These are phyloP conservation scores for Microstegium vimineum DNA, from an alignment of 176 grass and related monocot species.

Conservation along the genomic window DNA sequence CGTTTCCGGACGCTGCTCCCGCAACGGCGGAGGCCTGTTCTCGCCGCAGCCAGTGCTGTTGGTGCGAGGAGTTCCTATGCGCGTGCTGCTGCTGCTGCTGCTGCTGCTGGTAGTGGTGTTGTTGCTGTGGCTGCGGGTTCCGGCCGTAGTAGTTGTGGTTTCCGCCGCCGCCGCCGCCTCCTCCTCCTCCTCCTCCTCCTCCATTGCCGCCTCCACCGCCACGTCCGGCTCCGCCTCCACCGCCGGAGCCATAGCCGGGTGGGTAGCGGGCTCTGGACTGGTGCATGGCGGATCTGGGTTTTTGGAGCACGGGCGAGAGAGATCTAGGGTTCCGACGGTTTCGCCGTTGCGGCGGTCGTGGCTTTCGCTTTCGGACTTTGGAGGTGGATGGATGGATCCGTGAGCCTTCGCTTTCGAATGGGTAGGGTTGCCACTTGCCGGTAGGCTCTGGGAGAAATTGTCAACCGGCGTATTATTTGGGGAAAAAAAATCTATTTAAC, in stretches of 20 bases:
- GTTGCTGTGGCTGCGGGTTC: conserved; percentile 18
- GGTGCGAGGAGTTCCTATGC: conserved; percentile 33
- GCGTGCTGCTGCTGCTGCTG: conserved; percentile 8
- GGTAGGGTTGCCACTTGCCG: not conserved
- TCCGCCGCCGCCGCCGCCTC: not conserved
- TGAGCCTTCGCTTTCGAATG: conserved; percentile 3
- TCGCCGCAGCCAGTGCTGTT: conserved; percentile 45
- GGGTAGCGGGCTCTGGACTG: conserved; percentile 38
- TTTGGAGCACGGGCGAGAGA: conserved; percentile 18
- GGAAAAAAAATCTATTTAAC: too few species aligned
- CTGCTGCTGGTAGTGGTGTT: not conserved
- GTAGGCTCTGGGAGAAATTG: too few species aligned
- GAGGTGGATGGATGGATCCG: conserved; percentile 45
- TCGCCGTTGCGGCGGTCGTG: not conserved
- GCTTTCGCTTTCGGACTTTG: conserved; percentile 15
- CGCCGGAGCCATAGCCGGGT: conserved; percentile 32
- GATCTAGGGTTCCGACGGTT: conserved; percentile 49
- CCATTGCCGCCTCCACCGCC: conserved; percentile 18
- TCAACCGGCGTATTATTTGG: too few species aligned
- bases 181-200: conserved; percentile 6
- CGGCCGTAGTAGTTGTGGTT: conserved; percentile 42
- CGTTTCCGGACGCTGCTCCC: conserved; percentile 10
- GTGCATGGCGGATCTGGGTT: conserved; percentile 48
- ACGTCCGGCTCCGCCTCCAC: not conserved
- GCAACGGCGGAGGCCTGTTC: conserved; percentile 32